These are phyloP conservation scores for Cladochytrium replicatum DNA, from an alignment of 192 early-diverging fungal species.

Conservation along the genomic window DNA sequence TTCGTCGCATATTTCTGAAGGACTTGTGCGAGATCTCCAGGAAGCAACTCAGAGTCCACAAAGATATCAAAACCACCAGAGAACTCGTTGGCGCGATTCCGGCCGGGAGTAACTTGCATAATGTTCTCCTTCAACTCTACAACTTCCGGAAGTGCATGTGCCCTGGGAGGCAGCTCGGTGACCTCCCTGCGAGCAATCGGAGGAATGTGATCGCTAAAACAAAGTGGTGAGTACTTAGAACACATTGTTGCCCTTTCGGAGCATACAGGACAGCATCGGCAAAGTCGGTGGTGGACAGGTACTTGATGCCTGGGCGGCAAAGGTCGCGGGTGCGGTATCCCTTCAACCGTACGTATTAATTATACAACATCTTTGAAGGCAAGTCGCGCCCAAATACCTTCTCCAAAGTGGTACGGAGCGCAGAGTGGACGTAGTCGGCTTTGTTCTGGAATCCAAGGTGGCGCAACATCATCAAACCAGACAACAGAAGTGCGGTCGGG, in stretches of 20 bases:
- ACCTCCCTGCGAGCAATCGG: constrained; percentile 1
- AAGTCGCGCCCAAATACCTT: constrained; percentile 19
- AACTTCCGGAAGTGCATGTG: too few relatives aligned
- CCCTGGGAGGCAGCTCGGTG: too few relatives aligned
- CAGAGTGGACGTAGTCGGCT: constrained; percentile 29
- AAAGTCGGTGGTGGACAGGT: constrained; percentile 7
- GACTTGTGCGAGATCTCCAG: constrained; percentile 5
- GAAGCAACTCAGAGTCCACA: constrained; percentile 8
- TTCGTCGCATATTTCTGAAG: neutral
- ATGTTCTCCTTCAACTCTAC: constrained; percentile 4
- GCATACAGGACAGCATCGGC: constrained; percentile 9
- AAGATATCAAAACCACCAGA: constrained; percentile 14
- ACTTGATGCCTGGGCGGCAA: neutral
- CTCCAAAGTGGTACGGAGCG: constrained; percentile 4
- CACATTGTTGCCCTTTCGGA: constrained; percentile 6
- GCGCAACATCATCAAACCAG: constrained; percentile 81
- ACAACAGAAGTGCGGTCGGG: constrained; percentile 75
- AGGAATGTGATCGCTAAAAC: neutral
- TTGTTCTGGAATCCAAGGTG: constrained; percentile 66
- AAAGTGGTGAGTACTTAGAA: constrained; percentile 3
- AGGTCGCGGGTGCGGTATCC: constrained; percentile 13
- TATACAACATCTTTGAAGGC: neutral
- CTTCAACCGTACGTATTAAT: neutral
- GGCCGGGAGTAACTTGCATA: neutral
- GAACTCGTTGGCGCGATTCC: neutral